Conservation (phyloP, 2,329 filamentous ascomycete genomes). For the Aspergillus sp. region DNA sequence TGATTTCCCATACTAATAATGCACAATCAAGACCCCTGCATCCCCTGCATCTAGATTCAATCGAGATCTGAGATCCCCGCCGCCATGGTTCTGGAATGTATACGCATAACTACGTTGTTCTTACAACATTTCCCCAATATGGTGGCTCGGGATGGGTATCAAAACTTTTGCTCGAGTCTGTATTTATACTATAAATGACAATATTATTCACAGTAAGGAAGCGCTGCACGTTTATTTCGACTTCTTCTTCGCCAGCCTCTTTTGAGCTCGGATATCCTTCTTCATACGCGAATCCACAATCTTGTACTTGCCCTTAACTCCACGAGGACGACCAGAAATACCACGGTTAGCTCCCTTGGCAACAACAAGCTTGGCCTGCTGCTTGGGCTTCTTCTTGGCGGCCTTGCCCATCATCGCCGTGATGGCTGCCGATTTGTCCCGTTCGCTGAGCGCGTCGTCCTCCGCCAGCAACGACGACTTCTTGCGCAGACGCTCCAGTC, state of each 20-base stretch:
- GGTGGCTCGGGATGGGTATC: background rate
- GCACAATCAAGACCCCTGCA: too few species aligned
- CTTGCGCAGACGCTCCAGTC: slow-evolving; percentile 90
- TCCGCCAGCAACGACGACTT: slow-evolving; percentile 86
- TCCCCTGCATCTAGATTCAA: background rate
- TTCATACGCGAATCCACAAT: slow-evolving; percentile 94
- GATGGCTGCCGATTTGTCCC: slow-evolving; percentile 87
- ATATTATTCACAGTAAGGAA: slow-evolving; percentile 11
- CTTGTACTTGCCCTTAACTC: slow-evolving; percentile 94
- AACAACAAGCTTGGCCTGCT: slow-evolving; percentile 79
- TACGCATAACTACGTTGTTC: background rate
- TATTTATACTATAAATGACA: slow-evolving; percentile 7
- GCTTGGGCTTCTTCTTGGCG: slow-evolving; percentile 76
- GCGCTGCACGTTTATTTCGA: slow-evolving; percentile 32
- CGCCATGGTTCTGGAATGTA: slow-evolving; percentile 1
- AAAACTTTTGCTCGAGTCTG: background rate
- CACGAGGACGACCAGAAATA: slow-evolving; percentile 76
- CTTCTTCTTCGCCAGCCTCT: slow-evolving; percentile 71
- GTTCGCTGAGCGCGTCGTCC: slow-evolving; percentile 88
- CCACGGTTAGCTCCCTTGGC: slow-evolving; percentile 78
- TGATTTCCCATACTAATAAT: too few species aligned
- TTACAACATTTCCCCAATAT: background rate
- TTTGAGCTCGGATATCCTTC: slow-evolving; percentile 87
- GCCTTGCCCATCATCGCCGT: slow-evolving; percentile 73
- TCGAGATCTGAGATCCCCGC: background rate